phyloP scores from a whole-genome alignment of 2,329 filamentous ascomycete species.

The Canariomyces notabilis region DNA sequence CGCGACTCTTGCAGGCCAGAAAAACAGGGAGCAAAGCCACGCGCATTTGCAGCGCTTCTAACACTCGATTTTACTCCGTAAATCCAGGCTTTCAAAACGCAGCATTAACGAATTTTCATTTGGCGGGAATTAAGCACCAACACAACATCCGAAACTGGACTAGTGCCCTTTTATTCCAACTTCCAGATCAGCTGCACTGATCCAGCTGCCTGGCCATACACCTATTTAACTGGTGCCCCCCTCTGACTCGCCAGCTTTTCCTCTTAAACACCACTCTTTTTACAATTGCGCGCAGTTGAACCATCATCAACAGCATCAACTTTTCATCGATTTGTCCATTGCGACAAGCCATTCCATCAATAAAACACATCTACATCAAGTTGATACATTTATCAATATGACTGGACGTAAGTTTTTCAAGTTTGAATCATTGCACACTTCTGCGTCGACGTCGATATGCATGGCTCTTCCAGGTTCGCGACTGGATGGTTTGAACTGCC shows the following conservation, averaged over 20 bases:
- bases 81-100: constrained; percentile 9
- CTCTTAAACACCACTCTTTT: constrained; percentile 10
- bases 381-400: constrained; percentile 50
- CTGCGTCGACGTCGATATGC: constrained; percentile 18
- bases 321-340: constrained; percentile 12
- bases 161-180: constrained; percentile 19
- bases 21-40: constrained; percentile 15
- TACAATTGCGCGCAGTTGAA: constrained; percentile 19
- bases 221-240: constrained; percentile 18
- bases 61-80: constrained; percentile 12
- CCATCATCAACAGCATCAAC: constrained; percentile 16
- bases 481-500: constrained; percentile 11
- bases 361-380: constrained; percentile 31
- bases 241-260: constrained; percentile 13
- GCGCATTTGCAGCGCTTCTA: constrained; percentile 15
- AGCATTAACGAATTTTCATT: constrained; percentile 1
- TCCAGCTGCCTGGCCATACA: constrained; percentile 6
- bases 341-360: constrained; percentile 19
- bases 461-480: constrained; percentile 17
- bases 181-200: constrained; percentile 20
- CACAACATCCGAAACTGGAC: constrained; percentile 21
- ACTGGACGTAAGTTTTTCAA: constrained; percentile 62
- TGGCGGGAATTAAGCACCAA: constrained; percentile 12
- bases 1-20: constrained; percentile 12
- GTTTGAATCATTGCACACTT: too few relatives aligned